phyloP scores from a whole-genome alignment of 208 protist genomes.

The Angomonas deanei region DNA sequence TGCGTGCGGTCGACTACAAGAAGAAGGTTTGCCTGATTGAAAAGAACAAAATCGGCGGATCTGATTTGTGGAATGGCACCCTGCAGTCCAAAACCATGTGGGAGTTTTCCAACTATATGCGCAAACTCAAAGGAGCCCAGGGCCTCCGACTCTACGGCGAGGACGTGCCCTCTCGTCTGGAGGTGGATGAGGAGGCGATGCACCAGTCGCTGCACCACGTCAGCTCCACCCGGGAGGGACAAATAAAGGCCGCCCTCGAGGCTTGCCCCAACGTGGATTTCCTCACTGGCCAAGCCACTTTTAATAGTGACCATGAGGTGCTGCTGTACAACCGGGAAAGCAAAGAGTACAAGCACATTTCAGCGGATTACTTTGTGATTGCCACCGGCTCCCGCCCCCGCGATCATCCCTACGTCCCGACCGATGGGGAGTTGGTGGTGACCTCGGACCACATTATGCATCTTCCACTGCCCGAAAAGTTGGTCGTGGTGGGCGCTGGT shows the following conservation, averaged over 20 bases:
- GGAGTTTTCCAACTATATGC: slow-evolving; percentile 55
- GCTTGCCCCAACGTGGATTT: slow-evolving; percentile 37
- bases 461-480: slow-evolving; percentile 46
- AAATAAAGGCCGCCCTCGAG: slow-evolving; percentile 36
- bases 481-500: slow-evolving; percentile 75
- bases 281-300: slow-evolving; percentile 51
- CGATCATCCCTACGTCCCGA: slow-evolving; percentile 45
- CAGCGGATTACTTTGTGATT: slow-evolving; percentile 76
- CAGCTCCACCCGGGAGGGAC: slow-evolving; percentile 43
- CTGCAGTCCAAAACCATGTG: slow-evolving; percentile 82
- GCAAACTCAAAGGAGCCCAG: slow-evolving; percentile 28
- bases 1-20: slow-evolving; percentile 67
- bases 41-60: slow-evolving; percentile 47
- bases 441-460: slow-evolving; percentile 74
- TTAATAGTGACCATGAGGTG: slow-evolving; percentile 45
- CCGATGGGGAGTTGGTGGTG: slow-evolving; percentile 51
- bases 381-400: slow-evolving; percentile 61
- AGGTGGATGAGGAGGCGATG: slow-evolving; percentile 54
- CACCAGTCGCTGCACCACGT: slow-evolving; percentile 30
- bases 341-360: slow-evolving; percentile 46
- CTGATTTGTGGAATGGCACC: slow-evolving; percentile 74
- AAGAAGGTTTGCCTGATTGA: slow-evolving; percentile 76
- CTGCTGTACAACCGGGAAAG: slow-evolving; percentile 36
- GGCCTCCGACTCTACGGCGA: slow-evolving; percentile 48
- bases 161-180: slow-evolving; percentile 27